Evolutionary conservation across 306 rosid genomes (phyloP).

Genomic region (Castanospermum australe): DNA sequence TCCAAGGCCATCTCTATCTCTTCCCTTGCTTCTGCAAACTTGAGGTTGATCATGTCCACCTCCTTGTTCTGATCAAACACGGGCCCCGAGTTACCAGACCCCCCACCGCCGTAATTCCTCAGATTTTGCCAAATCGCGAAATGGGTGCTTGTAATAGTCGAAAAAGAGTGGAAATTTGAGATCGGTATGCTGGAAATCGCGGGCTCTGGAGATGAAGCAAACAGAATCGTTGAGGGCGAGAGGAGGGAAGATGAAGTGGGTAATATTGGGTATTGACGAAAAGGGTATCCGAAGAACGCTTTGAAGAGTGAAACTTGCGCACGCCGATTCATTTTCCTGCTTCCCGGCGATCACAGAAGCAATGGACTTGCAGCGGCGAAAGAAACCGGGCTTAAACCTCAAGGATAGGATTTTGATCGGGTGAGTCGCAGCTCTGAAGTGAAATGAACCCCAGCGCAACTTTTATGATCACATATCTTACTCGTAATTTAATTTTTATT

Average conservation of each 20-base stretch:
- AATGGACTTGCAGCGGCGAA: neutral
- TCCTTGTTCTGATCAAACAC: constrained; percentile 57
- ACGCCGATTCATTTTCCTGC: constrained; percentile 48
- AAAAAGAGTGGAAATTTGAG: constrained; percentile 34
- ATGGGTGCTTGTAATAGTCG: constrained; percentile 23
- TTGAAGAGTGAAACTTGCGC: constrained; percentile 38
- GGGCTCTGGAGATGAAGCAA: constrained; percentile 22
- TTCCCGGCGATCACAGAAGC: neutral
- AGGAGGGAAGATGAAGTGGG: constrained; percentile 25
- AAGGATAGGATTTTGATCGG: too few species aligned
- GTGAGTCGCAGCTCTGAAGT: too few species aligned
- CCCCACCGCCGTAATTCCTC: constrained; percentile 48
- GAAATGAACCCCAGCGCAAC: too few species aligned
- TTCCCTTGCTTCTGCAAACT: constrained; percentile 92
- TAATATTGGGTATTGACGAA: constrained; percentile 12
- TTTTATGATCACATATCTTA: too few species aligned
- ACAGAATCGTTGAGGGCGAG: constrained; percentile 1
- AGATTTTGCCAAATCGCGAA: constrained; percentile 1
- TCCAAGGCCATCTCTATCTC: constrained; percentile 96
- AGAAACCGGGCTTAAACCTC: neutral
- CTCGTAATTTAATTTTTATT: too few species aligned
- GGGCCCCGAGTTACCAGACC: constrained; percentile 30
- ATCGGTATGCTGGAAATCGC: constrained; percentile 6
- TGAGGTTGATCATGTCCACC: constrained; percentile 89
- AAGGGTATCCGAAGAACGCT: constrained; percentile 29